Base-by-base conservation (phyloP, 805 yeast genomes). In the Starmerella kuoi region DNA sequence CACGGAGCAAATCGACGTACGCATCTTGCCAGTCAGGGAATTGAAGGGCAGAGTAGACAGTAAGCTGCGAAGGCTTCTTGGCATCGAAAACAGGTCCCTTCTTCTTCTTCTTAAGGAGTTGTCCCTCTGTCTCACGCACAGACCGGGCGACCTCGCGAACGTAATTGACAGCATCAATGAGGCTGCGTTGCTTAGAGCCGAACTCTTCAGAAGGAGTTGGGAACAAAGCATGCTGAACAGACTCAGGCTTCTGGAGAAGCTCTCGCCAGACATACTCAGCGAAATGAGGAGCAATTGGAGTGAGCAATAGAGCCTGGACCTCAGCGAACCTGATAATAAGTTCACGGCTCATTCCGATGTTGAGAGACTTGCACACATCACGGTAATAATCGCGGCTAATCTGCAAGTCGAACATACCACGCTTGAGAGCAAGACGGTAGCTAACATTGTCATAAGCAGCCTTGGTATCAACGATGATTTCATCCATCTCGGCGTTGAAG, bases 221-320 rank as follows among this genome's bases (percentile, higher is more conserved):
- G 80, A 88, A 91, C 45, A 50, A 57, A 20, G 88, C 81, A 49
- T 66, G 67, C 61, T 87, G 93, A 34, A 84, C 77, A 35, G 93
- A 70, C 3, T 69, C 70, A 35, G 65, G 60, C 53, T 79, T 72
- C 33, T 77, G 76, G 50, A 91, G 68, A 34, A 86, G 69, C 52
- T 88, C 97, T 59, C 80, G 74, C 73, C 83, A 85, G 44, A 88
- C 68, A 66, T 76, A 84, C 55, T 91, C 98, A 51, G 91, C 77
- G 62, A 88, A 86, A 64, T 91, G 98, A 37, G 98, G 97, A 34
- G 97, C 93, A 54, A 91, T 69, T 49, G 98, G 98, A 15, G 94
- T 76, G 53, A 91, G 66, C 60, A 87, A 64, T 54, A 91, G 70
- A 17, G 79, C 79, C 68, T 91, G 98, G 25, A 76, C 66, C 64